Conservation (phyloP, 2,329 filamentous ascomycete species). For the Coniochaeta pulveracea region DNA sequence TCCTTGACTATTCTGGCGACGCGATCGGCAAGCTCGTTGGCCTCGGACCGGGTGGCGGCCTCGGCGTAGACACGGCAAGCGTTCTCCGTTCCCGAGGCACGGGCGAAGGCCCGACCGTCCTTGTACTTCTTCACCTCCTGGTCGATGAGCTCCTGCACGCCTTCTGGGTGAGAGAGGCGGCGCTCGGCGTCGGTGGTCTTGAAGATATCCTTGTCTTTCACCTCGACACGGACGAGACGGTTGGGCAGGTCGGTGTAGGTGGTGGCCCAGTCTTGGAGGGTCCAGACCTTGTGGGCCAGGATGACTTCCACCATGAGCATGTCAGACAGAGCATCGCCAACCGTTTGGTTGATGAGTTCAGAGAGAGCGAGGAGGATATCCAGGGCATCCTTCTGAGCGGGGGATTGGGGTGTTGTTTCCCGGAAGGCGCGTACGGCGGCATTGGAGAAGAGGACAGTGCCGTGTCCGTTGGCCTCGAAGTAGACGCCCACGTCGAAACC, state of each 20-base stretch:
- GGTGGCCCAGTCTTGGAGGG: constrained; percentile 77
- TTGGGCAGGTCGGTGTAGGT: constrained; percentile 94
- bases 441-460: constrained; percentile 87
- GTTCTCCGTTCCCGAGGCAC: constrained; percentile 91
- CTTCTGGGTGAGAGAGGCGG: constrained; percentile 66
- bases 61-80: constrained; percentile 94
- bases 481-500: constrained; percentile 95
- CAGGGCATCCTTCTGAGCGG: constrained; percentile 81
- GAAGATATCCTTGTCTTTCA: constrained; percentile 80
- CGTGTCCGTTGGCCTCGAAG: constrained; percentile 97
- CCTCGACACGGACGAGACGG: constrained; percentile 85
- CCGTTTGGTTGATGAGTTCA: constrained; percentile 95
- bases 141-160: constrained; percentile 79
- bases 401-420: constrained; percentile 74
- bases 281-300: constrained; percentile 89
- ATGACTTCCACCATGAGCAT: constrained; percentile 94
- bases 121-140: constrained; percentile 81
- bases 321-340: constrained; percentile 91
- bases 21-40: constrained; percentile 79
- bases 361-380: constrained; percentile 74
- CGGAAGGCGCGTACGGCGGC: constrained; percentile 70
- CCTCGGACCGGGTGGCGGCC: constrained; percentile 78
- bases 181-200: constrained; percentile 87
- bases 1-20: constrained; percentile 67
- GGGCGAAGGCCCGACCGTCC: constrained; percentile 79